Percentiles rank a stretch among this genome's conserved stretches.
Evolutionary conservation across 352 stramenopile genomes (phyloP).

Genomic region (Pythium biforme): DNA sequence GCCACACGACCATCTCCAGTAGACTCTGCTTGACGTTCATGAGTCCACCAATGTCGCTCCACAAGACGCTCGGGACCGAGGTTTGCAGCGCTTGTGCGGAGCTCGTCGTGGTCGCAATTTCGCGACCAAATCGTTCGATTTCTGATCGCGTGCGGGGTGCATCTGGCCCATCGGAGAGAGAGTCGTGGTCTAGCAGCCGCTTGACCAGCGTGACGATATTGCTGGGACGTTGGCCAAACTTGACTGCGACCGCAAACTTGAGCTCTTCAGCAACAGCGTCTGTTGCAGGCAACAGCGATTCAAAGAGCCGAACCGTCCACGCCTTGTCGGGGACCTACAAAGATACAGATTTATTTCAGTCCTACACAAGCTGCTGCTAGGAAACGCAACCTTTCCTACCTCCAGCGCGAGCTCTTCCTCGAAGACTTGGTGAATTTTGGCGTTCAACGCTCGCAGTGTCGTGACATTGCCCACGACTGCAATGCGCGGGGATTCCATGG

Average conservation of each 20-base stretch:
- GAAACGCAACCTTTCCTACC: conserved; percentile 26
- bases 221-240: conserved; percentile 77
- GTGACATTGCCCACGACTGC: conserved; percentile 69
- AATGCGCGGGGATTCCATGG: conserved; percentile 34
- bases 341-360: background rate
- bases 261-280: conserved; percentile 43
- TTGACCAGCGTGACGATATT: conserved; percentile 60
- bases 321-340: conserved; percentile 53
- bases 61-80: conserved; percentile 60
- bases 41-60: conserved; percentile 75
- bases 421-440: conserved; percentile 73
- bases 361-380: background rate
- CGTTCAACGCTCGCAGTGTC: conserved; percentile 47
- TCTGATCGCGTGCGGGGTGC: conserved; percentile 34
- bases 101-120: conserved; percentile 40
- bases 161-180: background rate
- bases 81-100: conserved; percentile 38
- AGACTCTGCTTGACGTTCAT: conserved; percentile 71
- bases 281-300: conserved; percentile 36
- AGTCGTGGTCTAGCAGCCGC: conserved; percentile 27
- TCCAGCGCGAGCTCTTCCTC: conserved; percentile 70
- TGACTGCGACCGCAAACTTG: conserved; percentile 57
- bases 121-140: conserved; percentile 44
- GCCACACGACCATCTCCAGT: conserved; percentile 86
- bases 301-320: conserved; percentile 52